These are phyloP conservation scores for Meripilus lineatus DNA, from an alignment of 1,284 basidiomycete species.

Conservation along the genomic window DNA sequence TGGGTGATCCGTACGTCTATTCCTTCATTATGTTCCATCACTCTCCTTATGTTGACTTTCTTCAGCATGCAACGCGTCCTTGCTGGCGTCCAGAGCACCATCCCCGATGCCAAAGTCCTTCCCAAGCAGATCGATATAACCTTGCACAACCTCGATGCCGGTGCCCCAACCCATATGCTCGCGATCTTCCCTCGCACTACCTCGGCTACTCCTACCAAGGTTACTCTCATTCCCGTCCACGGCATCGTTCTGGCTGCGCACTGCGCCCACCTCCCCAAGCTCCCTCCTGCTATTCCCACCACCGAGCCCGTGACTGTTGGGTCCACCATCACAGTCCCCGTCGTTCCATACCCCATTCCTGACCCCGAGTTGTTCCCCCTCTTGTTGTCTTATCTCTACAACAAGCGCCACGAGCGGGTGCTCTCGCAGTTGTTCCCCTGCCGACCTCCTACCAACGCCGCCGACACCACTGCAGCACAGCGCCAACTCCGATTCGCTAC, in stretches of 20 bases:
- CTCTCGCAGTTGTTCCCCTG: conserved; percentile 50
- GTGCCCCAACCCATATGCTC: conserved; percentile 54
- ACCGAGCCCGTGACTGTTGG: conserved; percentile 16
- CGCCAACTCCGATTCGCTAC: conserved; percentile 25
- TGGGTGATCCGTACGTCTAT: neutral
- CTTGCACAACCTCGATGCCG: neutral
- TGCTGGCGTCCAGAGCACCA: neutral
- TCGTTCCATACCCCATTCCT: conserved; percentile 63
- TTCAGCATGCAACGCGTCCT: neutral
- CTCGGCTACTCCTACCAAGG: conserved; percentile 21
- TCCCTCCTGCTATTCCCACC: conserved; percentile 36
- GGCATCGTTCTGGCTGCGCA: conserved; percentile 49
- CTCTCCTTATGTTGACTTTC: neutral
- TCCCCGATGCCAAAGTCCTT: neutral
- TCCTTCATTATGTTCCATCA: too few relatives aligned
- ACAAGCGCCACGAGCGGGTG: conserved; percentile 48
- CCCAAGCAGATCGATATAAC: neutral
- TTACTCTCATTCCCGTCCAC: conserved; percentile 53
- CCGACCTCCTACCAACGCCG: conserved; percentile 46
- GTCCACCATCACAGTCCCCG: conserved; percentile 44
- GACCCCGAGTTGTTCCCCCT: conserved; percentile 62
- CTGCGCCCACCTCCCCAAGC: conserved; percentile 45
- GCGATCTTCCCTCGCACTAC: conserved; percentile 38
- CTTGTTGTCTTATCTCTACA: conserved; percentile 62
- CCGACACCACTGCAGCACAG: conserved; percentile 25